phyloP scores from a whole-genome alignment of 2,329 filamentous ascomycete species.

The Talaromyces atroroseus region DNA sequence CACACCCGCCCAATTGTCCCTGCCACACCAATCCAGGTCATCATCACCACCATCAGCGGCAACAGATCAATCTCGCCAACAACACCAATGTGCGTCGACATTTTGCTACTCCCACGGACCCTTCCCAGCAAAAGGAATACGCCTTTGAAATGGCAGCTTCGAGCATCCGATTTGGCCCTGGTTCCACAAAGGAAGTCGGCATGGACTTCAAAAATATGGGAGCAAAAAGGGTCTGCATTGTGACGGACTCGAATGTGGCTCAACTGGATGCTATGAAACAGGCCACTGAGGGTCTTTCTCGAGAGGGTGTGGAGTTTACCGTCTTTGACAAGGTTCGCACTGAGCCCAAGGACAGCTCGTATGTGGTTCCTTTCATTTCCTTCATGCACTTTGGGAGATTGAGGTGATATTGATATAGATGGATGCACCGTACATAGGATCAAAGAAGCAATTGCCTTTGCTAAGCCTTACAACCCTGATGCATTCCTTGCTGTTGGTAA shows the following conservation, averaged over 20 bases:
- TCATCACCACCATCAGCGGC: constrained; percentile 58
- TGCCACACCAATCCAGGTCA: constrained; percentile 86
- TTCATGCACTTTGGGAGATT: neutral
- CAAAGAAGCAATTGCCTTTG: constrained; percentile 81
- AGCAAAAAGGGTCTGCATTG: constrained; percentile 79
- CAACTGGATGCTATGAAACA: constrained; percentile 85
- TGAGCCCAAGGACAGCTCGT: constrained; percentile 94
- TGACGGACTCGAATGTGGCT: constrained; percentile 79
- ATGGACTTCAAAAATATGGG: constrained; percentile 96
- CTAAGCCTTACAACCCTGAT: constrained; percentile 73
- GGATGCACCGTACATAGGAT: constrained; percentile 49
- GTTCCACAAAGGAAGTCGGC: constrained; percentile 89
- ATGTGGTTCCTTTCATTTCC: constrained; percentile 29
- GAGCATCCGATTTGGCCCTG: constrained; percentile 87
- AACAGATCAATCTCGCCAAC: constrained; percentile 46
- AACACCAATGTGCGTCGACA: constrained; percentile 56
- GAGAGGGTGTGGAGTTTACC: constrained; percentile 72
- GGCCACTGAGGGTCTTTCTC: constrained; percentile 71
- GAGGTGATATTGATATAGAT: constrained; percentile 6
- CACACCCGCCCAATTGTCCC: constrained; percentile 80
- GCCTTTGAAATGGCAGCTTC: constrained; percentile 98
- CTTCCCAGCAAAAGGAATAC: constrained; percentile 79
- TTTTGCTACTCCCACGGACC: constrained; percentile 71
- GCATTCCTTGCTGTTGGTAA: constrained; percentile 83
- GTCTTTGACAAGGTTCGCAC: constrained; percentile 76